A percentile compares a stretch with the other conserved stretches of the same genome.
phyloP scores from a whole-genome alignment of 2,329 filamentous ascomycete genomes.

The Triangularia setosa region DNA sequence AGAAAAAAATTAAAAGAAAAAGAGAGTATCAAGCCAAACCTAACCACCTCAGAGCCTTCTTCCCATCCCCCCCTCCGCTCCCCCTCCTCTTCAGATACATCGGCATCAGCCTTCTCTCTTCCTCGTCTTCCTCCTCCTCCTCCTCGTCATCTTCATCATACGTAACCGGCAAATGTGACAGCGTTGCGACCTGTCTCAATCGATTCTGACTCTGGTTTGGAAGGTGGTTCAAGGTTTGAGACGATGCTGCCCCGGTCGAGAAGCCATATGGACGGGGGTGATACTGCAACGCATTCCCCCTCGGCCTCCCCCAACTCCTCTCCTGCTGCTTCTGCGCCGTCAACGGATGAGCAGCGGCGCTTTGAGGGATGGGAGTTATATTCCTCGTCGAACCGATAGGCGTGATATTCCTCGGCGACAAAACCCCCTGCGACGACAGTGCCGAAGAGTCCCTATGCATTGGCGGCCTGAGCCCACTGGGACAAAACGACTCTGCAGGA shows the following conservation, averaged over 20 bases:
- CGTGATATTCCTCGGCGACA: neutral
- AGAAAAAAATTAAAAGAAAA: slow-evolving; percentile 2
- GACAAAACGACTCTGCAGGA: neutral
- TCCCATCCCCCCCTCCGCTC: slow-evolving; percentile 14
- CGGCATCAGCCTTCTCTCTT: slow-evolving; percentile 28
- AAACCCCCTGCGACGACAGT: neutral
- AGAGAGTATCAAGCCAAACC: slow-evolving; percentile 24
- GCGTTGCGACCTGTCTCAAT: neutral
- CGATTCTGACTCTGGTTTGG: neutral
- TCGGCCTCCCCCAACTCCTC: neutral
- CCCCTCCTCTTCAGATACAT: slow-evolving; percentile 21
- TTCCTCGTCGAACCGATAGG: neutral
- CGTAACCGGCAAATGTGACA: neutral
- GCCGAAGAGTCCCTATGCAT: neutral
- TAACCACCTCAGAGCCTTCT: slow-evolving; percentile 37
- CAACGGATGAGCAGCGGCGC: neutral
- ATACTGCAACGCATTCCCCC: neutral
- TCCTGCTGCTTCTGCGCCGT: neutral
- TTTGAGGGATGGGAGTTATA: too few relatives aligned
- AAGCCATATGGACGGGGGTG: neutral
- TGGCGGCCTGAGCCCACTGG: neutral
- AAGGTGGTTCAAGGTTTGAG: neutral
- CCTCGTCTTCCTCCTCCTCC: slow-evolving; percentile 22
- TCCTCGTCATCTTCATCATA: slow-evolving; percentile 19
- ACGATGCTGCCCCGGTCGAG: neutral